Percentiles rank a stretch among this genome's conserved stretches.
phyloP scores from a whole-genome alignment of 805 yeast genomes.

The Debaryomyces tyrocola region DNA sequence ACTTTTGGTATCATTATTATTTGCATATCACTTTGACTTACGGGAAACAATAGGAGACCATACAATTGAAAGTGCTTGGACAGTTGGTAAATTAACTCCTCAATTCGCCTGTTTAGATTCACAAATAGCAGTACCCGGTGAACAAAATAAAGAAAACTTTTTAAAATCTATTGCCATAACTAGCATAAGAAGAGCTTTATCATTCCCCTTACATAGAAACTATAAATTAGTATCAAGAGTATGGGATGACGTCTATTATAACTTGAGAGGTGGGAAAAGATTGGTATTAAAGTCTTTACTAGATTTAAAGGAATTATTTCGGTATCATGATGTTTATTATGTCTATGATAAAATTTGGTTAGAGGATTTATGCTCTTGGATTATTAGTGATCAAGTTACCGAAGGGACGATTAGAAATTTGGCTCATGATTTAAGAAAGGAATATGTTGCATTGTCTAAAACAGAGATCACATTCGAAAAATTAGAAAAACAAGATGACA shows the following conservation, averaged over 20 bases:
- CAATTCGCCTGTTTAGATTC: constrained; percentile 73
- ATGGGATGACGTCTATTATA: constrained; percentile 73
- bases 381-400: constrained; percentile 57
- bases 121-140: constrained; percentile 39
- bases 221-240: constrained; percentile 57
- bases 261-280: constrained; percentile 69
- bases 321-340: constrained; percentile 81
- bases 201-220: constrained; percentile 79
- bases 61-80: constrained; percentile 91
- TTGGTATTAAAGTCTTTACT: constrained; percentile 60
- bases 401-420: constrained; percentile 60
- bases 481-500: constrained; percentile 14
- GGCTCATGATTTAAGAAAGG: constrained; percentile 62
- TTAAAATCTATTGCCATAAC: constrained; percentile 60
- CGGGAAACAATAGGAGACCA: constrained; percentile 71
- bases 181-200: constrained; percentile 68
- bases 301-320: constrained; percentile 66
- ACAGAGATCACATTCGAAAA: constrained; percentile 59
- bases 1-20: constrained; percentile 64
- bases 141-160: constrained; percentile 20
- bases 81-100: constrained; percentile 82
- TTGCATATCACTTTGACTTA: constrained; percentile 71
- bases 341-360: constrained; percentile 76
- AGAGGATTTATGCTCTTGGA: constrained; percentile 78
- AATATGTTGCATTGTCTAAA: constrained; percentile 36